phyloP scores from a whole-genome alignment of 225 moss, liverwort and hornwort species.

The Antitrichia curtipendula region DNA sequence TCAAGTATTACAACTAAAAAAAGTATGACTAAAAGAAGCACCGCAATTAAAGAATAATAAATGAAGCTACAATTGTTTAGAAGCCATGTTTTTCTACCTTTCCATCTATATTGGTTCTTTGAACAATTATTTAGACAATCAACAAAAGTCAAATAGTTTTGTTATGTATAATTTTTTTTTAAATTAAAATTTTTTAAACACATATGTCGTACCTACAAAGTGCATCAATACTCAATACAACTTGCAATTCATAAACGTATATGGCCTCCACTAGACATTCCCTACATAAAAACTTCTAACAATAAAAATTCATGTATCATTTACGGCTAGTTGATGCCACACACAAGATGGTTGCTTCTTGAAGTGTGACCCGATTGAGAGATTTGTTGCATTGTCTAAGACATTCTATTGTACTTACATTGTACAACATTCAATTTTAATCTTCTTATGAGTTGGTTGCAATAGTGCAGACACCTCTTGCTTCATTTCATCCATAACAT shows the following conservation, averaged over 20 bases:
- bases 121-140: background rate
- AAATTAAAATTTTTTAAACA: fast-evolving
- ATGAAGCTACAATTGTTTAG: background rate
- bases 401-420: background rate
- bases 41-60: too few relatives aligned
- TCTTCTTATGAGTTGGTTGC: background rate
- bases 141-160: background rate
- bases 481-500: fast-evolving
- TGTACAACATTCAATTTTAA: background rate
- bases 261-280: fast-evolving
- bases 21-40: too few relatives aligned
- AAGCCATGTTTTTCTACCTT: background rate
- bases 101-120: background rate
- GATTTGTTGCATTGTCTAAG: fast-evolving
- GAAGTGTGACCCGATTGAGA: background rate
- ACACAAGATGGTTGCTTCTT: fast-evolving
- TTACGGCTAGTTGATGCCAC: background rate
- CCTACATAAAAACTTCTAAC: fast-evolving
- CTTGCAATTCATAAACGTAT: fast-evolving
- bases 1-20: background rate
- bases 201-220: fast-evolving
- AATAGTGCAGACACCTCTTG: fast-evolving
- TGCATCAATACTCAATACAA: background rate
- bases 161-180: too few relatives aligned
- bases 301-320: background rate